These are phyloP conservation scores for Ogataea pini DNA, from an alignment of 805 yeast species.

Conservation along the genomic window DNA sequence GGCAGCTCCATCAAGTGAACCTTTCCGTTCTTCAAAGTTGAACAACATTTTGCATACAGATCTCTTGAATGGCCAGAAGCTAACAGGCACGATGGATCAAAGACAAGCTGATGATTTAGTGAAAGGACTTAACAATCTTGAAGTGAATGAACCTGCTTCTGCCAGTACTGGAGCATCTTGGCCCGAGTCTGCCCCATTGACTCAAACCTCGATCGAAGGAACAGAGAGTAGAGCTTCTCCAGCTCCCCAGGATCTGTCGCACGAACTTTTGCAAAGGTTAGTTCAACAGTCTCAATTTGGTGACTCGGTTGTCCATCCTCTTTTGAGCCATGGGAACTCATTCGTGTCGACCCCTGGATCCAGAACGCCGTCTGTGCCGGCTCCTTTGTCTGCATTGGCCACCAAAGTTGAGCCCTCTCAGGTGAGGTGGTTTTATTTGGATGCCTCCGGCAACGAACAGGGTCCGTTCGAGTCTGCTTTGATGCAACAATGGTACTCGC, in stretches of 20 bases:
- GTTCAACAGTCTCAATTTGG: slow-evolving; percentile 10
- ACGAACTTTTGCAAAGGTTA: slow-evolving; percentile 6
- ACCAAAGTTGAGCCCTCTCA: slow-evolving; percentile 29
- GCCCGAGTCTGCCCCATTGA: not conserved
- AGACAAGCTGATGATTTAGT: slow-evolving; percentile 13
- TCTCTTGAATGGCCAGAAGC: slow-evolving; percentile 26
- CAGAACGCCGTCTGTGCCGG: slow-evolving; percentile 13
- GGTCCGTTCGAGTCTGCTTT: slow-evolving; percentile 76
- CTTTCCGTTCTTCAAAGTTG: slow-evolving; percentile 33
- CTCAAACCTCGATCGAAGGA: not conserved
- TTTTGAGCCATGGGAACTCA: slow-evolving; percentile 7
- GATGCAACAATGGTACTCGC: slow-evolving; percentile 79
- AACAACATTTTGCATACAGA: slow-evolving; percentile 20
- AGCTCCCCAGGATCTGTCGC: slow-evolving; percentile 11
- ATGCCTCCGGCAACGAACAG: slow-evolving; percentile 67
- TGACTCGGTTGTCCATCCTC: slow-evolving; percentile 6
- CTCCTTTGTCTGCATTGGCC: slow-evolving; percentile 21
- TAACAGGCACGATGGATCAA: slow-evolving; percentile 24
- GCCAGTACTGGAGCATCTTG: not conserved
- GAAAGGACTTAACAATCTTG: slow-evolving; percentile 12
- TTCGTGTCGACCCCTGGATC: slow-evolving; percentile 8
- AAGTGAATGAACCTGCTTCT: slow-evolving; percentile 4
- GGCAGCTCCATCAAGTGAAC: slow-evolving; percentile 27
- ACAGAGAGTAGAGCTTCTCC: not conserved
- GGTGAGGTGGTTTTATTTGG: slow-evolving; percentile 72